Evolutionary conservation across 2,329 filamentous ascomycete genomes (phyloP), one percentile per base, ranked within the genome.

Genomic region (Kalmusia sp.): DNA sequence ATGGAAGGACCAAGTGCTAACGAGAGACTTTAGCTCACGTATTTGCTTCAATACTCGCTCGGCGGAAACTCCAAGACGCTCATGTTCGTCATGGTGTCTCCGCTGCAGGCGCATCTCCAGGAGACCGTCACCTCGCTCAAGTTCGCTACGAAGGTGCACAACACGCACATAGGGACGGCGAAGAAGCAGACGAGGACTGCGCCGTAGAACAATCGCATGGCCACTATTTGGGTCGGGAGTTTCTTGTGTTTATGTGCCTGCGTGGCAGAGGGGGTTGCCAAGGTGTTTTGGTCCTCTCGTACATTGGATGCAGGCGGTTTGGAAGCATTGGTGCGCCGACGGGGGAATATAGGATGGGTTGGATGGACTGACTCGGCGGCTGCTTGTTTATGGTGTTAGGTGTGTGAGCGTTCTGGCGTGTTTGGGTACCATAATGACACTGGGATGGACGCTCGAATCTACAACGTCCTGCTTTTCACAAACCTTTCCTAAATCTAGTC

Each of bases 71-170:
- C 90, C 64, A 96, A 97, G 78, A 99, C 95, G 0, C 87, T 99
- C 66, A 99, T 99, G 95, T 96, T 99, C 74, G 92, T 98, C 72
- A 98, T 98, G 93, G 90, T 96, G 51, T 95, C 90, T 64, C 95
- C 95, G 28, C 80, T 98, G 54, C 91, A 96, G 78, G 90, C 87
- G 5, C 95, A 98, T 78, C 80, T 97, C 60, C 90, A 89, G 68
- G 95, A 99, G 81, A 97, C 93, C 3, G 80, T 97, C 71, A 96
- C 93, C 38, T 97, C 92, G 81, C 81, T 99, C 75, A 89, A 95
- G 68, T 99, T 99, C 76, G 95, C 95, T 14, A 96, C 91, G 28
- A 98, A 96, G 84, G 92, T 93, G 58, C 87, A 92, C 77, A 96
- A 96, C 71, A 96, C 92, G 22, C 92, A 96, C 64, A 96, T 96